These are phyloP conservation scores for Beauveria sp. DNA, from an alignment of 2,329 filamentous ascomycete species.

Conservation along the genomic window DNA sequence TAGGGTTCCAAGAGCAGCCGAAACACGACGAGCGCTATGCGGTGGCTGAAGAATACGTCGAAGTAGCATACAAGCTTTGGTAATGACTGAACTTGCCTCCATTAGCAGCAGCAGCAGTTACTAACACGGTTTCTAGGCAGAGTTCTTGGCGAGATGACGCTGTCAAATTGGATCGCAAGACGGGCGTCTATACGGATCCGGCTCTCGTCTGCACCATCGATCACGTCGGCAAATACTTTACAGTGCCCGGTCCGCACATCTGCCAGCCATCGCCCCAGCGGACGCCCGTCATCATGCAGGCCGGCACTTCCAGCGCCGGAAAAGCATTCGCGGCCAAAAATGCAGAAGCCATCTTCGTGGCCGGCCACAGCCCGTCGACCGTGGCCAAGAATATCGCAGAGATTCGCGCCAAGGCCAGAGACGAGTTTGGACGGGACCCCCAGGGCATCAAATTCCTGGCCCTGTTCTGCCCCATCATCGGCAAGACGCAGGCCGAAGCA, in stretches of 20 bases:
- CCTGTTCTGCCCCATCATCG: constrained; percentile 50
- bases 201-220: constrained; percentile 52
- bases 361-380: constrained; percentile 46
- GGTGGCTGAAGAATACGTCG: constrained; percentile 52
- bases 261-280: constrained; percentile 55
- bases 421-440: constrained; percentile 43
- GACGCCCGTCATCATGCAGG: constrained; percentile 57
- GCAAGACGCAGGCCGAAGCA: constrained; percentile 52
- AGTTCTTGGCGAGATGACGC: constrained; percentile 54
- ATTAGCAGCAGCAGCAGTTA: neutral
- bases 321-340: constrained; percentile 55
- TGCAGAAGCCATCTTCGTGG: constrained; percentile 58
- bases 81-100: constrained; percentile 21
- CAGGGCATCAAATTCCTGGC: constrained; percentile 53
- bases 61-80: constrained; percentile 54
- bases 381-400: constrained; percentile 49
- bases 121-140: constrained; percentile 18
- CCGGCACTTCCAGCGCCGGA: constrained; percentile 53
- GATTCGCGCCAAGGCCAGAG: constrained; percentile 43
- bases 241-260: constrained; percentile 51
- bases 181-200: constrained; percentile 36
- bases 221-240: constrained; percentile 52
- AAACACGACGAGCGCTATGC: constrained; percentile 44
- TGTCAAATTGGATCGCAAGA: constrained; percentile 45
- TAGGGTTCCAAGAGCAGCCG: constrained; percentile 49